These are phyloP conservation scores for Tilletia indica DNA, from an alignment of 1,284 basidiomycete species.

Conservation along the genomic window DNA sequence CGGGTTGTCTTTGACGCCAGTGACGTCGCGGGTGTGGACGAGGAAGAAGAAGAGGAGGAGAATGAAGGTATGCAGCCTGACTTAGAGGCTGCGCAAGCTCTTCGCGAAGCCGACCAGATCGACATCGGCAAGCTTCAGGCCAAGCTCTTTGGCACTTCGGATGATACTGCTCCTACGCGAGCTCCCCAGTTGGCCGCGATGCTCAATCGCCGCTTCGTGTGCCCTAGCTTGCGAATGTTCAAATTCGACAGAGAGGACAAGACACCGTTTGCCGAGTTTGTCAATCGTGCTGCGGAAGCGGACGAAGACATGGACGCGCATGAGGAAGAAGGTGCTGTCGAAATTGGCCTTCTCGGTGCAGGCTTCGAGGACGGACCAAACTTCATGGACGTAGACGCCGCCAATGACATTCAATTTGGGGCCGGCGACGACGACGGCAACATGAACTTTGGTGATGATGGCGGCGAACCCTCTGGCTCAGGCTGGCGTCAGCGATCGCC, in stretches of 20 bases:
- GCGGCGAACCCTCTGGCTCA: slow-evolving; percentile 24
- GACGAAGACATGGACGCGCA: slow-evolving; percentile 58
- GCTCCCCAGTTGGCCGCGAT: slow-evolving; percentile 26
- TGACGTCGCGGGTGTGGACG: slow-evolving; percentile 76
- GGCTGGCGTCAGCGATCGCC: slow-evolving; percentile 53
- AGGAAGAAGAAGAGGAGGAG: slow-evolving; percentile 38
- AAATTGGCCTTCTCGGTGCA: not conserved
- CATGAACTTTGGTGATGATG: not conserved
- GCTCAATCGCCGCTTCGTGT: slow-evolving; percentile 39
- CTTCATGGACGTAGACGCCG: slow-evolving; percentile 1
- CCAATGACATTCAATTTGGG: not conserved
- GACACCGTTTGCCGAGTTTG: slow-evolving; percentile 30
- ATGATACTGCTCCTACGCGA: slow-evolving; percentile 22
- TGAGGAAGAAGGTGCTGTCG: slow-evolving; percentile 54
- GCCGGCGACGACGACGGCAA: not conserved
- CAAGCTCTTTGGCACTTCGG: slow-evolving; percentile 32
- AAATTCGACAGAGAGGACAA: slow-evolving; percentile 45
- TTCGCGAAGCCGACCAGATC: slow-evolving; percentile 19
- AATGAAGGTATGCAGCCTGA: slow-evolving; percentile 20
- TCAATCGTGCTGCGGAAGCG: slow-evolving; percentile 25
- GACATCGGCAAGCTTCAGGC: slow-evolving; percentile 40
- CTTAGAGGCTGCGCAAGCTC: not conserved
- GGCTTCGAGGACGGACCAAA: not conserved
- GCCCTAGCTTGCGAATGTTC: slow-evolving; percentile 45
- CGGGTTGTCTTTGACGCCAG: slow-evolving; percentile 94